Conservation (phyloP, 495 filamentous ascomycete species). For the Hyaloscypha finlandica region DNA sequence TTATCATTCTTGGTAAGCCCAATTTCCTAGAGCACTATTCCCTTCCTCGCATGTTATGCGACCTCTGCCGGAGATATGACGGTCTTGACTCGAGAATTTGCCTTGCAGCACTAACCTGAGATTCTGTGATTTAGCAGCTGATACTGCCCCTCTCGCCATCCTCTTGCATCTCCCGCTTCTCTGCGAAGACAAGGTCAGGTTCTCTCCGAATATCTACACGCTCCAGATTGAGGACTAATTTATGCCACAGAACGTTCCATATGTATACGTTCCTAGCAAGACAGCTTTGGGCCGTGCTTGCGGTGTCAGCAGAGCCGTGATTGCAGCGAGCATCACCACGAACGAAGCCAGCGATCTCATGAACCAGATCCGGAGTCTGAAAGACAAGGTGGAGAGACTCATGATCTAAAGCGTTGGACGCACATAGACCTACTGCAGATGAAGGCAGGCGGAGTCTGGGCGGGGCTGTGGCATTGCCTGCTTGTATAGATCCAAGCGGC, state of each 20-base stretch:
- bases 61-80: no score
- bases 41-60: background rate
- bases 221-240: background rate
- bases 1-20: slow-evolving; percentile 63
- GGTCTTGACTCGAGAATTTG: background rate
- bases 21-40: background rate
- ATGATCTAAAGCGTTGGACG: slow-evolving; percentile 71
- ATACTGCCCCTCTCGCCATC: slow-evolving; percentile 84
- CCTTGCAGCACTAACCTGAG: background rate
- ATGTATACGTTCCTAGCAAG: slow-evolving; percentile 69
- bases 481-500: slow-evolving; percentile 7
- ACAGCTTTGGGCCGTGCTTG: slow-evolving; percentile 76
- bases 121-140: slow-evolving; percentile 57
- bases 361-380: slow-evolving; percentile 79
- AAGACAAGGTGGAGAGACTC: slow-evolving; percentile 94
- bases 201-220: background rate
- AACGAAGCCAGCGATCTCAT: slow-evolving; percentile 91
- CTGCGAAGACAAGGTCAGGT: slow-evolving; percentile 68
- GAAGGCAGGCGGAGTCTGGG: background rate
- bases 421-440: background rate
- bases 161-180: slow-evolving; percentile 90
- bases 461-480: background rate
- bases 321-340: slow-evolving; percentile 83
- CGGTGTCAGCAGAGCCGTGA: slow-evolving; percentile 85
- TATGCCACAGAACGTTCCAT: slow-evolving; percentile 53